A percentile compares a stretch with the other conserved stretches of the same genome.
Evolutionary conservation across 2,329 filamentous ascomycete species (phyloP).

Genomic region (Diaporthe longicolla): DNA sequence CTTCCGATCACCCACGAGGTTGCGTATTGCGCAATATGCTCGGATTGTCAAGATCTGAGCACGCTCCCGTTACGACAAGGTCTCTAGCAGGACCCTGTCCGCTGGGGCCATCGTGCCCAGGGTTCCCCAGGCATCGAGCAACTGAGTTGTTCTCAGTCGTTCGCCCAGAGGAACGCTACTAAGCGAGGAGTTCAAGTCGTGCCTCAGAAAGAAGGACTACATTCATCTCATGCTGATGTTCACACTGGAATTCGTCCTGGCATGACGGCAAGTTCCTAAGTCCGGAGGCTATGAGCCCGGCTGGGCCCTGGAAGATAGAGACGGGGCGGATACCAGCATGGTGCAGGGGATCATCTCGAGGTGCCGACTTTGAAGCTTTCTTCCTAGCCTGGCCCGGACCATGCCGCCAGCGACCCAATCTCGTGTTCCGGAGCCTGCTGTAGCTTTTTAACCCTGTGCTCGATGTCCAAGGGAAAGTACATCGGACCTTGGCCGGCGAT

Average conservation of each 20-base stretch:
- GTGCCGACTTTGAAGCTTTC: neutral
- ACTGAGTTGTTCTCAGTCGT: constrained; percentile 1
- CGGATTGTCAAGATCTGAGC: constrained; percentile 15
- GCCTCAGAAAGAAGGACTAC: neutral
- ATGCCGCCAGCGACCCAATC: constrained; percentile 1
- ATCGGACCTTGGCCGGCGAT: constrained; percentile 11
- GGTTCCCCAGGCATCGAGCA: neutral
- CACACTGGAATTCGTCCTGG: neutral
- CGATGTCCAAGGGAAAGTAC: neutral
- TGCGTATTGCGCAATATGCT: neutral
- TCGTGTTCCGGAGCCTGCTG: neutral
- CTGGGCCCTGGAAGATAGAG: neutral
- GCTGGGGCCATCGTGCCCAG: neutral
- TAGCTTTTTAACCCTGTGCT: neutral
- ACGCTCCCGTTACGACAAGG: neutral
- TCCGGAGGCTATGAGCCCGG: constrained; percentile 11
- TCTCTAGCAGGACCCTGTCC: neutral
- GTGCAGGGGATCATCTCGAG: constrained; percentile 13
- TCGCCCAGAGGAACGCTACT: neutral
- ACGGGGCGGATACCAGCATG: neutral
- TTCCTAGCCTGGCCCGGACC: constrained; percentile 14
- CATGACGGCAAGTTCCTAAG: neutral
- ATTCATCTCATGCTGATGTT: neutral
- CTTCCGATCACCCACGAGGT: constrained; percentile 6
- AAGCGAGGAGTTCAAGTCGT: neutral